Percentiles rank a stretch among this genome's conserved stretches.
Evolutionary conservation across 768 basidiomycete species (phyloP).

Genomic region (Phaeotremella skinneri): DNA sequence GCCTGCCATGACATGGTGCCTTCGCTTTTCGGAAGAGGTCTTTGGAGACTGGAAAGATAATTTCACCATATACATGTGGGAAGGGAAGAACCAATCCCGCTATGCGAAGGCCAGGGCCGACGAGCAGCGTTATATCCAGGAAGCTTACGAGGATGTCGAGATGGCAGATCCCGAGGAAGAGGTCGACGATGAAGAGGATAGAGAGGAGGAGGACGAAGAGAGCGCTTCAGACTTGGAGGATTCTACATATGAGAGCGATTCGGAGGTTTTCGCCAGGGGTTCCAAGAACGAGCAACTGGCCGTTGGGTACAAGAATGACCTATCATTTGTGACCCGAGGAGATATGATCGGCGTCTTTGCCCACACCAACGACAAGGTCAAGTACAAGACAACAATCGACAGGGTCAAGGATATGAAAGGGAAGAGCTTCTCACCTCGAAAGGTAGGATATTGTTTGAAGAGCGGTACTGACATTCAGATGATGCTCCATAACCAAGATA

Average conservation of each 20-base stretch:
- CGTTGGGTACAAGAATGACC: conserved; percentile 91
- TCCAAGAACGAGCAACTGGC: conserved; percentile 83
- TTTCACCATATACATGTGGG: conserved; percentile 75
- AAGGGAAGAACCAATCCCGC: conserved; percentile 66
- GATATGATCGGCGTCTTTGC: conserved; percentile 88
- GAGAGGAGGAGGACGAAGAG: conserved; percentile 28
- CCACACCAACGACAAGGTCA: conserved; percentile 68
- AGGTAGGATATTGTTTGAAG: conserved; percentile 58
- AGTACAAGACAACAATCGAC: conserved; percentile 82
- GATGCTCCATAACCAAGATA: conserved; percentile 95
- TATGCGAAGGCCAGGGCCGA: conserved; percentile 72
- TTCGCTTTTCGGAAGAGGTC: conserved; percentile 64
- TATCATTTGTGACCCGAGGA: conserved; percentile 89
- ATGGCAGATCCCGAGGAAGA: conserved; percentile 68
- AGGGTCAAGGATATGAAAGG: conserved; percentile 76
- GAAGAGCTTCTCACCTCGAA: conserved; percentile 74
- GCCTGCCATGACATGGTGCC: conserved; percentile 68
- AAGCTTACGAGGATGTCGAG: conserved; percentile 71
- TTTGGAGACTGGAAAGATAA: conserved; percentile 63
- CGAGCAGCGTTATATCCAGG: conserved; percentile 81
- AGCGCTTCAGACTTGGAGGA: conserved; percentile 43
- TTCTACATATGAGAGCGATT: conserved; percentile 53
- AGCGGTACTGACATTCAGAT: conserved; percentile 58
- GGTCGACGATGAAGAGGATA: conserved; percentile 63
- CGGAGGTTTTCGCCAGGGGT: conserved; percentile 54